Conservation (phyloP, 768 basidiomycete genomes). For the Pleurotus pulmonarius region DNA sequence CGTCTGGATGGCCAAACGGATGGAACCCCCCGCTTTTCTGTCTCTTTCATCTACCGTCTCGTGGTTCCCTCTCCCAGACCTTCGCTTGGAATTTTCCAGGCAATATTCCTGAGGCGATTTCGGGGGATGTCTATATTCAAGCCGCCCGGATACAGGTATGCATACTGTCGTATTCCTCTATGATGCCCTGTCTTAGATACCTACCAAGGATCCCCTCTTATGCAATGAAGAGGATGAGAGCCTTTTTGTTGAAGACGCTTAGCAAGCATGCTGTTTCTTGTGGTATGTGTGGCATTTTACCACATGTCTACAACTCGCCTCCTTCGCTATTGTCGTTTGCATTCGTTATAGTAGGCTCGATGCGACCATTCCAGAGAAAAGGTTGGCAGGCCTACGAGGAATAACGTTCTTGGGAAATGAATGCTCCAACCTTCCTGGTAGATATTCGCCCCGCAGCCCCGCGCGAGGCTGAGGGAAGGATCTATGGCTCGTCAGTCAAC, state of each 20-base stretch:
- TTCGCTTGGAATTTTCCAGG: neutral
- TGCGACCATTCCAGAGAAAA: too few species aligned
- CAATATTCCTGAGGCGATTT: neutral
- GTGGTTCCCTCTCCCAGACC: neutral
- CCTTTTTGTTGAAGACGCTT: too few species aligned
- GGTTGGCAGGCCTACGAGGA: constrained; percentile 45
- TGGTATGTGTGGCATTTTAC: too few species aligned
- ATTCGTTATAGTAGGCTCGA: too few species aligned
- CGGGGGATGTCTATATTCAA: neutral
- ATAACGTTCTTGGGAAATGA: constrained; percentile 46
- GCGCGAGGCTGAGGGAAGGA: constrained; percentile 52
- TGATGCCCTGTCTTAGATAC: too few species aligned
- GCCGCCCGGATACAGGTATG: neutral
- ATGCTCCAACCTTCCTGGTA: constrained; percentile 67
- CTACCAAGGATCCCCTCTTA: too few species aligned
- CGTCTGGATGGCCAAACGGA: neutral
- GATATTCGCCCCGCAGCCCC: constrained; percentile 71
- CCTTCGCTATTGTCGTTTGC: too few species aligned
- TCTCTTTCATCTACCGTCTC: neutral
- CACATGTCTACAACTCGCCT: too few species aligned
- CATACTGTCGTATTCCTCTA: neutral
- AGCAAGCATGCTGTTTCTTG: too few species aligned
- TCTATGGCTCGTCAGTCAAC: constrained; percentile 69
- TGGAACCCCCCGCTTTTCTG: too few species aligned
- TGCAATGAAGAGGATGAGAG: too few species aligned